These are phyloP conservation scores for Tuber melanosporum DNA, from an alignment of 495 filamentous ascomycete genomes.

Conservation along the genomic window DNA sequence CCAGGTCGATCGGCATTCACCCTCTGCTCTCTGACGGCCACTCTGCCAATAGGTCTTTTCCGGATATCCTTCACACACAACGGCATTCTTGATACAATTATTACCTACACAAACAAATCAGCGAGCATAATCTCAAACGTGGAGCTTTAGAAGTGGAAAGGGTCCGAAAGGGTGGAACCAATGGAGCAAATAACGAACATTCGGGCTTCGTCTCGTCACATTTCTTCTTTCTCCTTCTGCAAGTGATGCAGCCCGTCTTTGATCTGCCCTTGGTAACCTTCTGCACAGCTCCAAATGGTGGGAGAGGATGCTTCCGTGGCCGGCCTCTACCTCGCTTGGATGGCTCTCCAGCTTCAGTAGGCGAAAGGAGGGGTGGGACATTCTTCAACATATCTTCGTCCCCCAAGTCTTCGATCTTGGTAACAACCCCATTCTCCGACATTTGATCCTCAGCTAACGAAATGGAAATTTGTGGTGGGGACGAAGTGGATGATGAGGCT, in stretches of 20 bases:
- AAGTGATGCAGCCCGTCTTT: slow-evolving; percentile 91
- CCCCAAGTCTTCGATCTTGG: slow-evolving; percentile 41
- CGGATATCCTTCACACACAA: slow-evolving; percentile 89
- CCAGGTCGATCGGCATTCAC: slow-evolving; percentile 21
- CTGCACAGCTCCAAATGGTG: slow-evolving; percentile 50
- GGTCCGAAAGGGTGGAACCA: slow-evolving; percentile 20
- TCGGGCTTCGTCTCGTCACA: slow-evolving; percentile 89
- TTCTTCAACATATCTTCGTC: slow-evolving; percentile 27
- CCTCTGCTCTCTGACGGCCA: slow-evolving; percentile 40
- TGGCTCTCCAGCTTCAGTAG: slow-evolving; percentile 23
- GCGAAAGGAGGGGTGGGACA: slow-evolving; percentile 29
- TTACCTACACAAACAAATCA: slow-evolving; percentile 50
- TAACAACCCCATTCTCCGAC: slow-evolving; percentile 21
- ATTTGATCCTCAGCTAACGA: slow-evolving; percentile 20
- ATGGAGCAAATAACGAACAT: slow-evolving; percentile 44
- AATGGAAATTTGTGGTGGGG: slow-evolving; percentile 20
- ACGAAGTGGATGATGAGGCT: slow-evolving; percentile 33
- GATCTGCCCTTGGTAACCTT: slow-evolving; percentile 82
- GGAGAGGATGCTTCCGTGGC: slow-evolving; percentile 74
- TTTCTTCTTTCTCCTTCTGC: slow-evolving; percentile 90
- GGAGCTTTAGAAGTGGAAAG: slow-evolving; percentile 33
- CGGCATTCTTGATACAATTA: slow-evolving; percentile 90
- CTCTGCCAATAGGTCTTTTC: slow-evolving; percentile 75
- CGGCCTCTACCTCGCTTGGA: slow-evolving; percentile 64
- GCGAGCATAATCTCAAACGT: slow-evolving; percentile 36